Base-by-base conservation (phyloP, 2,329 filamentous ascomycete genomes). In the Fusarium mexicanum region DNA sequence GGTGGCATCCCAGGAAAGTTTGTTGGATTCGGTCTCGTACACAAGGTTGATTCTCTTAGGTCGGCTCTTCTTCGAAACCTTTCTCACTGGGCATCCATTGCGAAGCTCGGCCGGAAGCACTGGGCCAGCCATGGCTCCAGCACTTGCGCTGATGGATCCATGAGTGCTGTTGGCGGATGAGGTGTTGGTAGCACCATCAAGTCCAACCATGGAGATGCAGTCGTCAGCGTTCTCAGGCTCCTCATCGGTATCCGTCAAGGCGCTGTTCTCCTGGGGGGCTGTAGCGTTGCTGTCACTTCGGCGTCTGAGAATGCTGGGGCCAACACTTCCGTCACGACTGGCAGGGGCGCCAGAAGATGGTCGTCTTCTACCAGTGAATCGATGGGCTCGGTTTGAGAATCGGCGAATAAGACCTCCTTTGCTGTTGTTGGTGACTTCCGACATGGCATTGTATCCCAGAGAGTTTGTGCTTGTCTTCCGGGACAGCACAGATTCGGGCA, bases 271-370 rank as follows among this genome's bases (percentile, higher is more conserved):
- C 41, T 87, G 84, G 16, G 90, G 89, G 13, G 88, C 87, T 12
- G 92, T 92, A 74, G 90, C 93, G 82, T 93, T 96, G 85, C 95
- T 98, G 82, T 97, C 95, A 82, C 95, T 98, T 74, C 95, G 91
- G 66, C 94, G 89, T 71, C 96, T 91, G 82, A 97, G 90, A 60
- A 98, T 93, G 64, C 95, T 93, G 4, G 96, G 96, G 1, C 96
- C 96, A 33, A 95, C 92, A 80, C 95, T 98, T 71, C 93, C 92
- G 79, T 98, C 95, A 47, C 95, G 91, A 80, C 92, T 94, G 69
- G 91, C 91, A 26, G 93, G 90, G 50, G 93, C 89, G 2, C 92
- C 92, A 6, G 94, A 95, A 22, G 94, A 97, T 71, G 93, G 92
- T 70, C 95, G 89, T 72, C 95, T 91, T 69, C 92, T 88, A 44